phyloP scores from a whole-genome alignment of 768 basidiomycete species.

The Mycena pura region DNA sequence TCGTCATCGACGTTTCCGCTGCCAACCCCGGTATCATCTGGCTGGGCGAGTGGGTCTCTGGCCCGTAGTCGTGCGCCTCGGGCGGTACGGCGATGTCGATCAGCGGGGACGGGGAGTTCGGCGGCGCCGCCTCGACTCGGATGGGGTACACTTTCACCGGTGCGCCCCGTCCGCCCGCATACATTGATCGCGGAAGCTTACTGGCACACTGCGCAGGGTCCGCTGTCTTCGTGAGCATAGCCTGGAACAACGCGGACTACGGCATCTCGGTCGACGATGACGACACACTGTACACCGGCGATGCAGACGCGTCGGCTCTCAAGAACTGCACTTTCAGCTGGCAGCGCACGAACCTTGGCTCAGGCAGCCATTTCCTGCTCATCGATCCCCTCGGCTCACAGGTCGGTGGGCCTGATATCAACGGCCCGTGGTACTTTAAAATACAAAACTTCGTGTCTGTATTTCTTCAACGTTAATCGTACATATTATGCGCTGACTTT shows the following conservation, averaged over 20 bases:
- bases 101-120: neutral
- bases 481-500: neutral
- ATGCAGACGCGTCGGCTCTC: neutral
- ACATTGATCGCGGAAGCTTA: neutral
- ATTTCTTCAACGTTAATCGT: neutral
- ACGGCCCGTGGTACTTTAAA: neutral
- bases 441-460: slow-evolving; percentile 2
- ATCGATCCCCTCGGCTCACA: neutral
- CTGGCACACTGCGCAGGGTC: neutral
- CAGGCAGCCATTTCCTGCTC: neutral
- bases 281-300: neutral
- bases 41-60: neutral
- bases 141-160: slow-evolving; percentile 3
- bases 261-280: neutral
- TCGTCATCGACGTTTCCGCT: neutral
- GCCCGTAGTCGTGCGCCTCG: neutral
- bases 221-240: neutral
- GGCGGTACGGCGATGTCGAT: neutral
- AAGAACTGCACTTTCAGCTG: slow-evolving; percentile 12
- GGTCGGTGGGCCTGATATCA: neutral
- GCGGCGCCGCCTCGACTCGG: neutral
- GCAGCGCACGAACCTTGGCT: neutral
- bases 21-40: neutral
- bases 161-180: neutral
- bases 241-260: slow-evolving; percentile 1